Base-by-base conservation (phyloP, 2,329 filamentous ascomycete species). In the Thelonectria blattea region DNA sequence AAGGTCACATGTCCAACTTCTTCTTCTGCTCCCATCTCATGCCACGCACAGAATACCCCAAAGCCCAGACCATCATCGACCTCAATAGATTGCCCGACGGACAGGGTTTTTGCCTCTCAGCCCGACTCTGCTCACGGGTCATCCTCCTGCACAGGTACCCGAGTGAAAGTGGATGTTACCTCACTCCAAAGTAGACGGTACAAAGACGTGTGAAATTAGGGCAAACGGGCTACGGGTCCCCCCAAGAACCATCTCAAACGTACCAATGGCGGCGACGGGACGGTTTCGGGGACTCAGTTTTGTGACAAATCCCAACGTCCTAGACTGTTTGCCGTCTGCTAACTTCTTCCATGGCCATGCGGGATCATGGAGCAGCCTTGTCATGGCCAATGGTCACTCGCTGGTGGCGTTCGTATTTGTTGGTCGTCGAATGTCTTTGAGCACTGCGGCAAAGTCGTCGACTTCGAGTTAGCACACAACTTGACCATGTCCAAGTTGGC, bases 281-380 rank as follows among this genome's bases (percentile, higher is more conserved):
- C 50, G 32, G 61, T 56, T 51, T 64, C 17, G 15, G 34, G 42
- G 60, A 63, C 62, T 52, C 46, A 57, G 39, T 24, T 49, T 53
- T 9, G 62, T 65, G 62, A 65, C 62, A 65, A 64, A 65, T 58
- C 54, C 56, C 39, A 65, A 62, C 51, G 48, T 58, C 52, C 46
- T 56, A 34, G 52, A 41, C 52, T 20, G 63, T 56, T 41, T 46
- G 39, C 60, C 47, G 48, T 53, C 53, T 52, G 37, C 41, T 53
- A 56, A 30, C 27, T 9, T 48, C 52, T 54, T 56, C 22, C 20
- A 18, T 58, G 39, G 32, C 46, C 47, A 56, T 43, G 55, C 47
- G 48, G 27, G 20, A 24, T 14, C n/a, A 58, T 58, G 59, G 54
- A 51, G 34, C 34, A 37, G 34, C 34, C 11, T 37, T 37, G 34